Base-by-base conservation (phyloP, 768 basidiomycete genomes). In the Lepiota subincarnata region DNA sequence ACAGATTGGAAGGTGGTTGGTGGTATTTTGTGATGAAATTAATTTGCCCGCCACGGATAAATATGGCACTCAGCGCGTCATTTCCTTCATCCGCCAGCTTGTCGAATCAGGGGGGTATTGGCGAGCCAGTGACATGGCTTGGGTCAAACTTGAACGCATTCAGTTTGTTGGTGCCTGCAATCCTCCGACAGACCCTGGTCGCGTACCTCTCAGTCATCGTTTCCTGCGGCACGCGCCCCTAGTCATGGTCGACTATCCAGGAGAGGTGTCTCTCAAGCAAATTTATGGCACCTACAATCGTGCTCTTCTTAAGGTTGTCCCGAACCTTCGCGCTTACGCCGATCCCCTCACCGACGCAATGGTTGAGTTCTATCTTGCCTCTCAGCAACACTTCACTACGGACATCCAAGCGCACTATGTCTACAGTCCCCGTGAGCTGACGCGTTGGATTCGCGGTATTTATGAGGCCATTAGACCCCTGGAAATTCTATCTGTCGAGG, bases 11-110 rank as follows among this genome's bases (percentile, higher is more conserved):
- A 86, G 94, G 42, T 99, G 97, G 97, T 80, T 99, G 45, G 95
- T 99, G 31, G 88, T 99, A n/a, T 99, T 99, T 74, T 99, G 97
- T 68, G 97, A 99, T 67, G 97, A 99, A 70, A 98, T 99, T 77
- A 99, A 99, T 65, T 74, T 99, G 3, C 97, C 97, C 2, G 93
- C 97, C 13, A 79, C 86, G 7, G 97, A 99, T 76, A 96, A 94
- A 70, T 99, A 99, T 63, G 97, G 97, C 2, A 99, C 97, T 4
- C 97, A 99, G 67, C 83, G 92, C 20, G 97, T 99, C 64, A 98
- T 99, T 64, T 98, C 96, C 1, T 99, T 98, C 79, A 80, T 99
- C 57, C 87, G 97, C 50, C 97, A 98, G 67, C 82, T 99, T 26
- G 92, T 99, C 38, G 97, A 98, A 70, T 83, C 80, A 40, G 89